These are phyloP conservation scores for Apophysomyces sp. DNA, from an alignment of 371 early-diverging fungal genomes.

Conservation along the genomic window DNA sequence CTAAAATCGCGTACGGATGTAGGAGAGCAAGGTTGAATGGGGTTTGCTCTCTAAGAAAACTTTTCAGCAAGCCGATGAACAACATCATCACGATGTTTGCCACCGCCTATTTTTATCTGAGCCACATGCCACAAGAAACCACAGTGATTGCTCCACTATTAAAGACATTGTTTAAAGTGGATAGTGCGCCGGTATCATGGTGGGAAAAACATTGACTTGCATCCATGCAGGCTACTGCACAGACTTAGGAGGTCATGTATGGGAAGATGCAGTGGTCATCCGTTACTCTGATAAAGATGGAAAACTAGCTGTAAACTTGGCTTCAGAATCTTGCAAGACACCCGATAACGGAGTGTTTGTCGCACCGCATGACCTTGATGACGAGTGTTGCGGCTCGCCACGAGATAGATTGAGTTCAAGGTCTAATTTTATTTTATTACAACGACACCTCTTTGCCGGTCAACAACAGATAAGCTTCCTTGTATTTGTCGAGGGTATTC, in stretches of 20 bases:
- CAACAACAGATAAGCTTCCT: conserved; percentile 82
- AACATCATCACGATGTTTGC: too few species aligned
- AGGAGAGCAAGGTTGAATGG: too few species aligned
- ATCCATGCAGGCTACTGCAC: neutral
- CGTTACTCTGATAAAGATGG: neutral
- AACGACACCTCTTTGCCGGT: conserved; percentile 77
- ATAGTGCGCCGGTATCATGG: neutral
- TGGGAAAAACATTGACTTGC: neutral
- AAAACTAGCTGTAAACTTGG: neutral
- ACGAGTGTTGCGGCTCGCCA: too few species aligned
- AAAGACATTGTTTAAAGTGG: neutral
- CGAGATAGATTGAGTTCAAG: neutral
- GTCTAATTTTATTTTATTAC: conserved; percentile 20
- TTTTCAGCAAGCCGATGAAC: too few species aligned
- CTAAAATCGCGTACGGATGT: neutral
- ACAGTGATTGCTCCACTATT: neutral
- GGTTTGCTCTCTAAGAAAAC: too few species aligned
- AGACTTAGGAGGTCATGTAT: neutral
- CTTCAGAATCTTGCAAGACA: too few species aligned
- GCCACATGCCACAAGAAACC: too few species aligned
- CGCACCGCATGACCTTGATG: too few species aligned
- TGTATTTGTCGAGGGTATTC: conserved; percentile 87
- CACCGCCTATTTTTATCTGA: too few species aligned
- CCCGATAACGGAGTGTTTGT: too few species aligned
- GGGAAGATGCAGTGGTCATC: neutral